phyloP scores from a whole-genome alignment of 352 stramenopile species.

The Globisporangium splendens region DNA sequence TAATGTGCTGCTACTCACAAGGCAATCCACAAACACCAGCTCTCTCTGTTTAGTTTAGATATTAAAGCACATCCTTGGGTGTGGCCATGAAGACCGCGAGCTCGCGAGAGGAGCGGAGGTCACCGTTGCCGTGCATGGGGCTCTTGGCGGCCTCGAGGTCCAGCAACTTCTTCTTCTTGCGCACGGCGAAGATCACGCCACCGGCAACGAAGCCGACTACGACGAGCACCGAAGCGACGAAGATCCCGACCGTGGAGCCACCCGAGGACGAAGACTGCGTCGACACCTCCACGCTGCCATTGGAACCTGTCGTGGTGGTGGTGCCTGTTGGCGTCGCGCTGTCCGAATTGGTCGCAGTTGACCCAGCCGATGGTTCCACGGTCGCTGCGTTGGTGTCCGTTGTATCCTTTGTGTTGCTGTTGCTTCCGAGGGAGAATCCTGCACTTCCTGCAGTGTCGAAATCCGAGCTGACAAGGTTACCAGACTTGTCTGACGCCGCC shows the following conservation, averaged over 20 bases:
- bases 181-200: slow-evolving; percentile 33
- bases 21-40: no score
- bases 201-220: slow-evolving; percentile 25
- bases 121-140: slow-evolving; percentile 9
- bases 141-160: slow-evolving; percentile 24
- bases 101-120: slow-evolving; percentile 12
- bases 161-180: slow-evolving; percentile 54
- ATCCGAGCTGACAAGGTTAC: slow-evolving; percentile 2
- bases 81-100: slow-evolving; percentile 36
- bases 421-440: slow-evolving; percentile 4
- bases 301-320: slow-evolving; percentile 17
- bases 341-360: slow-evolving; percentile 4
- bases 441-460: background rate
- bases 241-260: slow-evolving; percentile 10
- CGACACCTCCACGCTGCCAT: slow-evolving; percentile 30
- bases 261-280: slow-evolving; percentile 36
- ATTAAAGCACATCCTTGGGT: slow-evolving; percentile 3
- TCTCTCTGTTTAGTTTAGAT: no score
- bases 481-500: slow-evolving; percentile 2
- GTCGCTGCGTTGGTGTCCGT: slow-evolving; percentile 12
- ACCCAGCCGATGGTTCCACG: slow-evolving; percentile 15
- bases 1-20: no score
- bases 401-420: slow-evolving; percentile 7
- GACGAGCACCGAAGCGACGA: slow-evolving; percentile 16
- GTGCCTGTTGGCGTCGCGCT: slow-evolving; percentile 2